phyloP scores from a whole-genome alignment of 495 filamentous ascomycete species.

The Ramalina intermedia region DNA sequence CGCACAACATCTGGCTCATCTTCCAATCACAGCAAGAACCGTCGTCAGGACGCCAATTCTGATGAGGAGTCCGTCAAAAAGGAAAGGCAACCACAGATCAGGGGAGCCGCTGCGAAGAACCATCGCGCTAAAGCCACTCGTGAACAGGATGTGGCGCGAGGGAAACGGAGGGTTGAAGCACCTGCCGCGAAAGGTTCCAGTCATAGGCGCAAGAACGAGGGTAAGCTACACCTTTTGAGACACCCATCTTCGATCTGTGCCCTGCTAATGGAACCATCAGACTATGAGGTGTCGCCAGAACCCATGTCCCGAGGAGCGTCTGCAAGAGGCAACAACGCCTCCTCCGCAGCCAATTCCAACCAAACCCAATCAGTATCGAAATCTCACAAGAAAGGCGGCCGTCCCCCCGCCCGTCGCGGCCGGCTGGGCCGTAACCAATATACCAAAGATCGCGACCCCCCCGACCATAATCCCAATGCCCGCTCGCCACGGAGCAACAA shows the following conservation, averaged over 20 bases:
- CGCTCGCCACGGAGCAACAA: slow-evolving; percentile 45
- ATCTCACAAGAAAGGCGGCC: slow-evolving; percentile 47
- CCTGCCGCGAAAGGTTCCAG: slow-evolving; percentile 60
- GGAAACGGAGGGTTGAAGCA: slow-evolving; percentile 51
- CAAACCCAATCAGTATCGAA: slow-evolving; percentile 6
- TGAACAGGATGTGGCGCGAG: slow-evolving; percentile 47
- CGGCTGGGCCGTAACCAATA: slow-evolving; percentile 79
- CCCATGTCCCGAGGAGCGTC: slow-evolving; percentile 27
- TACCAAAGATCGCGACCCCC: slow-evolving; percentile 54
- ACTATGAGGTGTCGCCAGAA: slow-evolving; percentile 49
- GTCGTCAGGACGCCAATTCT: slow-evolving; percentile 42
- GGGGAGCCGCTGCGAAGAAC: slow-evolving; percentile 46
- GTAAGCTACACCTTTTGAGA: slow-evolving; percentile 30
- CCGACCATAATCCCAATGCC: slow-evolving; percentile 31
- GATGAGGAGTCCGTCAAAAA: slow-evolving; percentile 49
- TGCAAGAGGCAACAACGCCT: slow-evolving; percentile 19
- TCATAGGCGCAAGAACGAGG: slow-evolving; percentile 60
- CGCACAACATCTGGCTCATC: slow-evolving; percentile 59
- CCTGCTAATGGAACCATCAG: slow-evolving; percentile 20
- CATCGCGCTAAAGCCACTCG: slow-evolving; percentile 60
- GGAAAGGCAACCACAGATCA: slow-evolving; percentile 43
- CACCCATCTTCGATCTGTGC: background rate
- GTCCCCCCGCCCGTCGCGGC: slow-evolving; percentile 45
- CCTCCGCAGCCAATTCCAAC: background rate
- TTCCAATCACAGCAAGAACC: slow-evolving; percentile 31